Evolutionary conservation across 2,329 filamentous ascomycete genomes (phyloP), one percentile per base, ranked within the genome.

Genomic region (Taxawa tesnikishii): DNA sequence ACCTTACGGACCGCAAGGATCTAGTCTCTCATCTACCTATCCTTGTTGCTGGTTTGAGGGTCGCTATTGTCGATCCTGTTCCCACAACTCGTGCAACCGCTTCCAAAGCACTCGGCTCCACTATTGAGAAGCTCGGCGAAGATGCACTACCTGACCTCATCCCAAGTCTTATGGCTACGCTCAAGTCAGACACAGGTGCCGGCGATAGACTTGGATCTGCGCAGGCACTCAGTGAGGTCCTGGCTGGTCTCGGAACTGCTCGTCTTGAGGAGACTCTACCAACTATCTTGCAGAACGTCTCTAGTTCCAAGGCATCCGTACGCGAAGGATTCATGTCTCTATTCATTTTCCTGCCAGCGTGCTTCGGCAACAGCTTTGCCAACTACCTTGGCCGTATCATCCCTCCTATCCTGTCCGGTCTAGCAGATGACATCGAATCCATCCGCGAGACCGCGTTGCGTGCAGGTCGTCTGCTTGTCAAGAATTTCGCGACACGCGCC

Each of bases 291-390:
- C 88, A 96, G 50, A 98, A 98, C 49, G 88, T 94, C 43, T 78
- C 84, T 45, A 96, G 88, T 48, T 75, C 79, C 44, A 94, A 94
- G 59, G 56, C 90, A 12, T 76, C 85, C 33, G 84, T 98, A 42
- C 78, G 90, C 47, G 90, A 98, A 66, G 90, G 90, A 28, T 98
- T 98, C 65, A 98, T 98, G 90, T 94, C 90, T 6, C 71, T 98
- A 25, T 98, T 98, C 61, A 96, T 98, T 44, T 98, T 94, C 71
- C 75, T 98, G 62, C 90, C 90, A 9, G 90, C 94, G 32, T 98
- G 90, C 62, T 98, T 98, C 49, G 90, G 90, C 49, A 98, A 98
- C 68, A 93, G 87, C 56, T 98, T 98, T 51, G 81, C 90, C 45
- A 85, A 84, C 52, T 98, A 98, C 51, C 78, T 98, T 39, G 83